These are phyloP conservation scores for Colletotrichum spinosum DNA, from an alignment of 2,329 filamentous ascomycete species.

Conservation along the genomic window DNA sequence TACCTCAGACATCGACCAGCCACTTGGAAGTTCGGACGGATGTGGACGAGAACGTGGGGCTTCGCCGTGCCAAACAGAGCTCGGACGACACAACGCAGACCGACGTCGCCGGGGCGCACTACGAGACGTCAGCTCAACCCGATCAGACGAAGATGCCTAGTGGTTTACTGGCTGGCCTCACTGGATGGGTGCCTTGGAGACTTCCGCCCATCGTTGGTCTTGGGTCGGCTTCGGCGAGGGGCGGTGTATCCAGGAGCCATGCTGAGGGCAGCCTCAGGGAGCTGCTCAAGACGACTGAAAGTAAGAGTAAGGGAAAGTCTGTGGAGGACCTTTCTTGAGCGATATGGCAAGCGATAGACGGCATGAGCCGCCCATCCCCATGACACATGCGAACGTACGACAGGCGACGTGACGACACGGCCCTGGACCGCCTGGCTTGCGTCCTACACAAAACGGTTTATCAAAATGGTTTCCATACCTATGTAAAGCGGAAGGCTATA, in stretches of 20 bases:
- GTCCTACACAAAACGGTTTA: slow-evolving; percentile 12
- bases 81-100: slow-evolving; percentile 32
- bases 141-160: slow-evolving; percentile 36
- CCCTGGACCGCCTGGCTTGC: not conserved
- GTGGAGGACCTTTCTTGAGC: slow-evolving; percentile 40
- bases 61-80: slow-evolving; percentile 31
- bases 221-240: slow-evolving; percentile 38
- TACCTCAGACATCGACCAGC: slow-evolving; percentile 66
- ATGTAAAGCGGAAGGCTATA: slow-evolving; percentile 32
- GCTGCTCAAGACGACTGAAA: slow-evolving; percentile 55
- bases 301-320: slow-evolving; percentile 48
- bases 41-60: slow-evolving; percentile 42
- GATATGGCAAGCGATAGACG: not conserved
- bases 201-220: slow-evolving; percentile 43
- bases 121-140: slow-evolving; percentile 42
- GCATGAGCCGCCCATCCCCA: not conserved
- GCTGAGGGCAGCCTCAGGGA: slow-evolving; percentile 69
- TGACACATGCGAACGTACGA: slow-evolving; percentile 5
- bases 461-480: slow-evolving; percentile 24
- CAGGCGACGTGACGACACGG: not conserved
- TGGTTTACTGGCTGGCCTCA: slow-evolving; percentile 52
- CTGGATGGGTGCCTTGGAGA: slow-evolving; percentile 61
- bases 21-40: slow-evolving; percentile 60
- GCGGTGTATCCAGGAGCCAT: slow-evolving; percentile 52
- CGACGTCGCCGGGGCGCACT: slow-evolving; percentile 44